Evolutionary conservation across 2,329 filamentous ascomycete genomes (phyloP).

Genomic region (Fusarium sambucinum): DNA sequence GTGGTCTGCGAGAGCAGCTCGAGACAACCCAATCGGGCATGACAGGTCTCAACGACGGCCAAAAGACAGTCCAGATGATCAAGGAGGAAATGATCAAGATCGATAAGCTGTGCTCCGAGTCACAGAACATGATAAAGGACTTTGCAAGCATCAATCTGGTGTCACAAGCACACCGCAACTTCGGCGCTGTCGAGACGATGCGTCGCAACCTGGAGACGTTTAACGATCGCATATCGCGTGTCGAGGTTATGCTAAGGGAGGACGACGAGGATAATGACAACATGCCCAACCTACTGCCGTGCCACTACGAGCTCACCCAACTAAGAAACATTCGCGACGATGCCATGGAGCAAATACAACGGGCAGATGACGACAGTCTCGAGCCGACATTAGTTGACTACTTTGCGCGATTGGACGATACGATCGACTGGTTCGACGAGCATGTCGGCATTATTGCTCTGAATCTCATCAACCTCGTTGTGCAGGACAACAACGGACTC

Average conservation of each 20-base stretch:
- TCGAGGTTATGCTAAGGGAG: constrained; percentile 82
- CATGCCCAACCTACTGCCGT: constrained; percentile 89
- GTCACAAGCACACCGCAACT: constrained; percentile 95
- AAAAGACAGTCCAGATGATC: constrained; percentile 90
- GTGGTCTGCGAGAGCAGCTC: constrained; percentile 89
- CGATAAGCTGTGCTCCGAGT: constrained; percentile 95
- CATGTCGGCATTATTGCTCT: constrained; percentile 90
- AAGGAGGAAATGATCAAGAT: constrained; percentile 99
- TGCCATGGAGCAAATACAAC: constrained; percentile 94
- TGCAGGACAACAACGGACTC: constrained; percentile 86
- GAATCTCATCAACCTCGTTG: constrained; percentile 88
- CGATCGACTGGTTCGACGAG: constrained; percentile 95
- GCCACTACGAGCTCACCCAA: constrained; percentile 92
- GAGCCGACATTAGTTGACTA: constrained; percentile 89
- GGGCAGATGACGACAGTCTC: constrained; percentile 77
- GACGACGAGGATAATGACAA: constrained; percentile 89
- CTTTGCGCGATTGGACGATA: constrained; percentile 86
- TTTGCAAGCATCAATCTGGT: constrained; percentile 93
- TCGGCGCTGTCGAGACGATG: constrained; percentile 94
- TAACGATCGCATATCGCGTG: constrained; percentile 77
- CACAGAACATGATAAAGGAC: constrained; percentile 96
- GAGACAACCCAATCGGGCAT: constrained; percentile 95
- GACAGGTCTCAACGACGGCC: constrained; percentile 86
- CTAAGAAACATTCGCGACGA: constrained; percentile 95
- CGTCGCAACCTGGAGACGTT: constrained; percentile 90